These are phyloP conservation scores for Triticum aestivum DNA, from an alignment of 176 grass and related monocot genomes.

Conservation along the genomic window IWGSC_CS_RefSeq_v2.1 NC_057807.1:401702096-401702595, in stretches of 20 bases:
- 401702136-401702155: slow-evolving; percentile 38
- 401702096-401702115: slow-evolving; percentile 47
- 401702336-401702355: slow-evolving; percentile 98
- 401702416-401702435: background rate
- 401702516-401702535: background rate
- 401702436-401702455: background rate
- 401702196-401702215: slow-evolving; percentile 37
- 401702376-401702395: slow-evolving; percentile 5
- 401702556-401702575: slow-evolving; percentile 1
- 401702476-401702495: background rate
- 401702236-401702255: slow-evolving; percentile 59
- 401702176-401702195: slow-evolving; percentile 55
- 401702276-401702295: slow-evolving; percentile 75
- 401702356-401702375: slow-evolving; percentile 35
- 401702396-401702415: background rate
- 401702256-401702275: slow-evolving; percentile 68
- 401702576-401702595: background rate
- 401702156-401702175: slow-evolving; percentile 57
- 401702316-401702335: slow-evolving; percentile 54
- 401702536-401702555: slow-evolving; percentile 8
- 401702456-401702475: background rate
- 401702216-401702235: slow-evolving; percentile 77
- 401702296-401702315: slow-evolving; percentile 76
- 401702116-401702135: slow-evolving; percentile 46
- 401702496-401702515: background rate